Evolutionary conservation across 108 stramenopile species (phyloP), one percentile per base, ranked within the genome.

Genomic region (Discostella pseudostelligera): DNA sequence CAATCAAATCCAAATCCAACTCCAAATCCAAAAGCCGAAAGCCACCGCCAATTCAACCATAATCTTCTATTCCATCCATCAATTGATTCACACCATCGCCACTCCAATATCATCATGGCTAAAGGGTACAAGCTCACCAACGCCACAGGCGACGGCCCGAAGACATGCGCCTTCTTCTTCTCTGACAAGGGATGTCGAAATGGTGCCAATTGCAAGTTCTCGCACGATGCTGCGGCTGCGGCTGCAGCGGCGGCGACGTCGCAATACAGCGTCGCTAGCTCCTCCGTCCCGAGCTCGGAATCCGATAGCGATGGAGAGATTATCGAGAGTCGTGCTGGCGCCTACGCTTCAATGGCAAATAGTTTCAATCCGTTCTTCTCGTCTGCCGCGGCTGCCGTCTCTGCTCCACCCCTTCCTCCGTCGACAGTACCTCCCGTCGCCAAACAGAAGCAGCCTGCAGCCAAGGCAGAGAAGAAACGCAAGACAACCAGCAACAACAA

Each of bases 151-250:
- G 77, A 76, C 10, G 78, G 69, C 22, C 72, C 74, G 26, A 66
- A 81, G 28, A 58, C 79, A 11, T 90, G 92, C 32, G 32, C 32
- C 3, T 92, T 92, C 70, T 94, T 81, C 71, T 48, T 74, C 57
- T 79, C 86, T 37, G 67, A 72, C 22, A 84, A 62, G 37, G 93
- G 89, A 36, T 94, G 93, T 56, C 74, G 86, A n/a, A 90, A 88
- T 51, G 93, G 93, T 11, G 85, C 78, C 59, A 84, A 83, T 8
- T 94, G 93, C 76, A 81, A 87, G 47, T 94, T 94, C 56, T 65
- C 78, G 9, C 93, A 94, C 63, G 84, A 76, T 16, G 54, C 57
- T 10, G 50, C 55, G 35, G 49, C 53, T 13, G 60, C 74, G 26
- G 16, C 17, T 5, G 29, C 56, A 26, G 26, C 65, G 40, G 11